These are phyloP conservation scores for Neltuma alba DNA, from an alignment of 306 rosid species.

Conservation along the genomic window DNA sequence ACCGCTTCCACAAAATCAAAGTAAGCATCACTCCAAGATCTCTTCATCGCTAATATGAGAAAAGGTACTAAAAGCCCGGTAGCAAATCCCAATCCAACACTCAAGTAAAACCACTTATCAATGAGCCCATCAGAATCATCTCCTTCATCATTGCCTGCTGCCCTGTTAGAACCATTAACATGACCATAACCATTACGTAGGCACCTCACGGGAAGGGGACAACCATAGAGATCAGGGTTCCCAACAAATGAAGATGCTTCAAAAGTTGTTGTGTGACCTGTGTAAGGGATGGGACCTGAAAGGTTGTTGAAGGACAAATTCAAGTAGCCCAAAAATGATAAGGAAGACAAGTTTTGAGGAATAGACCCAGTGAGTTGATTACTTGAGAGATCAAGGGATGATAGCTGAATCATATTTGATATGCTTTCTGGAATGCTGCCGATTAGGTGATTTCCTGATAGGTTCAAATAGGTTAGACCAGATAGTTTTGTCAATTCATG, in stretches of 20 bases:
- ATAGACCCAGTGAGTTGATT: slow-evolving; percentile 42
- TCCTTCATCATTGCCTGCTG: not conserved
- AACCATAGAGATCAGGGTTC: slow-evolving; percentile 49
- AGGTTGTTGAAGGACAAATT: slow-evolving; percentile 45
- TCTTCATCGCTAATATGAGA: slow-evolving; percentile 35
- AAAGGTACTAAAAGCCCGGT: too few relatives aligned
- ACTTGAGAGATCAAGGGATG: slow-evolving; percentile 54
- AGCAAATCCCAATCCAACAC: slow-evolving; percentile 57
- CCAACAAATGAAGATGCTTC: slow-evolving; percentile 37
- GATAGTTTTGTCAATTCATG: slow-evolving; percentile 41
- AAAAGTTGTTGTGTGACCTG: slow-evolving; percentile 39
- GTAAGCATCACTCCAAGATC: slow-evolving; percentile 46
- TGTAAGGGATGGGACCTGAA: slow-evolving; percentile 43
- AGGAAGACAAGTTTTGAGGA: slow-evolving; percentile 44
- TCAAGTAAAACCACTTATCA: slow-evolving; percentile 52
- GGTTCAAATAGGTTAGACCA: slow-evolving; percentile 45
- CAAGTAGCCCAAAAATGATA: slow-evolving; percentile 45
- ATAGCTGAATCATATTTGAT: slow-evolving; percentile 36
- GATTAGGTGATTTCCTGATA: slow-evolving; percentile 47
- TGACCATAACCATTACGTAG: not conserved
- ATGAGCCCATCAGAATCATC: slow-evolving; percentile 10
- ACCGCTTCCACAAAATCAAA: slow-evolving; percentile 39
- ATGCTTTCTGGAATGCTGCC: slow-evolving; percentile 45
- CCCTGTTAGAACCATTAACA: not conserved
- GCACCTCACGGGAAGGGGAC: slow-evolving; percentile 41